Evolutionary conservation across 75 land plant species (phyloP).

Genomic region (Selaginella tamariscina): DNA sequence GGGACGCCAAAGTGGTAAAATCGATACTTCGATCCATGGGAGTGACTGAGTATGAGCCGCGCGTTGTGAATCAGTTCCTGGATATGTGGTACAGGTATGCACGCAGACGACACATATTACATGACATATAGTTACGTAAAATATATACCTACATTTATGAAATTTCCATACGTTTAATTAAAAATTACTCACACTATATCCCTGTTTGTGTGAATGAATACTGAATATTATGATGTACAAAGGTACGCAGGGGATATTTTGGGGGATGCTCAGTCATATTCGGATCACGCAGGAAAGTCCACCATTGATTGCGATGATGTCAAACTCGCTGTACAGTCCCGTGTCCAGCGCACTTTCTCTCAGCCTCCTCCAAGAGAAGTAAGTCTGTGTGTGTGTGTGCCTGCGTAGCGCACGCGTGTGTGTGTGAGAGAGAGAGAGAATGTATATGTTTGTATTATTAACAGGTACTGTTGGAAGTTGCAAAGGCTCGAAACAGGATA

Average conservation of each 20-base stretch:
- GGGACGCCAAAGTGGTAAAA: conserved; percentile 79
- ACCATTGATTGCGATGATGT: conserved; percentile 80
- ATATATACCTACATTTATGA: no score
- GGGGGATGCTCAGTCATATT: conserved; percentile 77
- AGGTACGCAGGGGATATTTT: conserved; percentile 87
- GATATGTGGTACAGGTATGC: conserved; percentile 76
- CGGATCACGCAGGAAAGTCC: conserved; percentile 89
- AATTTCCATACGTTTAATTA: no score
- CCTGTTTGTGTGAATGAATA: no score
- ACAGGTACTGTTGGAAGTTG: conserved; percentile 76
- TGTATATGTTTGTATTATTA: background rate
- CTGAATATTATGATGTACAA: no score
- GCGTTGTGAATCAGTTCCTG: conserved; percentile 86
- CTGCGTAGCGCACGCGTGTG: background rate
- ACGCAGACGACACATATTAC: no score
- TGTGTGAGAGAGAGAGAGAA: no score
- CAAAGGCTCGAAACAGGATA: conserved; percentile 65
- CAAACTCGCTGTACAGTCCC: conserved; percentile 85
- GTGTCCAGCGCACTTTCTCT: conserved; percentile 66
- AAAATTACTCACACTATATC: no score
- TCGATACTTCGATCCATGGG: conserved; percentile 79
- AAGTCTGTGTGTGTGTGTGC: conserved; percentile 13
- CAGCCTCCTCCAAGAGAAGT: conserved; percentile 97
- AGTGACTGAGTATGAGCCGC: conserved; percentile 64
- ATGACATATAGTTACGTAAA: no score